Conservation (phyloP, 495 filamentous ascomycete species). For the Neurospora hispaniola region DNA sequence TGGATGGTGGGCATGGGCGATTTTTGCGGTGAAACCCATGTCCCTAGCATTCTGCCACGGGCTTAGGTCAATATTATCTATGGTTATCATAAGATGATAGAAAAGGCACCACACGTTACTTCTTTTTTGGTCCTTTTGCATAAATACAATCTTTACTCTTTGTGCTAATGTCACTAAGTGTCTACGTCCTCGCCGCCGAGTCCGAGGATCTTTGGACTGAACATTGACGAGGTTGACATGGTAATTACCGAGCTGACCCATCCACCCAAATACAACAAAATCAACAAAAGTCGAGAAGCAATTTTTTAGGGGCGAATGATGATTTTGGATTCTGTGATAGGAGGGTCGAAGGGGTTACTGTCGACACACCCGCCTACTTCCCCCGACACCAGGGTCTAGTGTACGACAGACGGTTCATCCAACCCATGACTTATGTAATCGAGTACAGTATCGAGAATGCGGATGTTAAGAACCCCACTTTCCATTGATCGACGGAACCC, state of each 20-base stretch:
- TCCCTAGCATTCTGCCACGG: not conserved
- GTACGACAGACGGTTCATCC: not conserved
- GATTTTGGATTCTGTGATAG: not conserved
- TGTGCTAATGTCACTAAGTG: not conserved
- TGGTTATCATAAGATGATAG: not conserved
- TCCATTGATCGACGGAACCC: not conserved
- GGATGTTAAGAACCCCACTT: not conserved
- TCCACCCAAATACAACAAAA: not conserved
- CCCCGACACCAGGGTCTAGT: not conserved
- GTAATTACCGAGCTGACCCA: not conserved
- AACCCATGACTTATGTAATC: not conserved
- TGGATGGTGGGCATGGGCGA: not conserved
- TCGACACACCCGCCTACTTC: not conserved
- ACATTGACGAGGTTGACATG: not conserved
- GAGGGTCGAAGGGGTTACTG: not conserved
- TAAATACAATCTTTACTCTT: not conserved
- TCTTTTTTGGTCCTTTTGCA: not conserved
- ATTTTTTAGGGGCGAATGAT: not conserved
- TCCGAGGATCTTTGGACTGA: not conserved
- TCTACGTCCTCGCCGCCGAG: not conserved
- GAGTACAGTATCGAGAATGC: not conserved
- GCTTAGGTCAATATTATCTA: not conserved
- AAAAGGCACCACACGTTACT: not conserved
- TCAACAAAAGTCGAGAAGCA: not conserved
- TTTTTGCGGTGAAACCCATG: not conserved